A percentile compares a stretch with the other conserved stretches of the same genome.
phyloP scores from a whole-genome alignment of 257 asterid genomes.

The Cruciata laevipes region DNA sequence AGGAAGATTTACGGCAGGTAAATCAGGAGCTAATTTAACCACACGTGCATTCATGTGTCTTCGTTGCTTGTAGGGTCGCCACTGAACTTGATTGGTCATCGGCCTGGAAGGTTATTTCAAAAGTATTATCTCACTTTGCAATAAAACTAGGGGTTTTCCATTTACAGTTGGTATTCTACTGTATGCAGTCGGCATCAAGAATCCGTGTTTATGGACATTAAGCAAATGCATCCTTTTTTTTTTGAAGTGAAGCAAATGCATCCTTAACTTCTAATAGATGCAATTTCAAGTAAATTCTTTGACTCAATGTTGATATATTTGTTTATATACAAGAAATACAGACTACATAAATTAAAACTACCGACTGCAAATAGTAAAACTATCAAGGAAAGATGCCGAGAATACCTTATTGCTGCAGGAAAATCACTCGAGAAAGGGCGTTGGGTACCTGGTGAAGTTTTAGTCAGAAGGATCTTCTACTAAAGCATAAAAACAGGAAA shows the following conservation, averaged over 20 bases:
- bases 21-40: conserved; percentile 84
- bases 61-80: conserved; percentile 64
- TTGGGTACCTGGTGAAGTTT: conserved; percentile 24
- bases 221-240: too few species aligned
- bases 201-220: background rate
- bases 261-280: too few species aligned
- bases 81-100: conserved; percentile 34
- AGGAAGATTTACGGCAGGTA: conserved; percentile 97
- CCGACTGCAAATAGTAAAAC: too few species aligned
- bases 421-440: conserved; percentile 28
- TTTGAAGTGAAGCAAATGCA: too few species aligned
- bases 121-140: conserved; percentile 21
- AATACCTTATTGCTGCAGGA: conserved; percentile 48
- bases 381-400: conserved; percentile 6
- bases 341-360: too few species aligned
- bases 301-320: too few species aligned
- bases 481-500: conserved; percentile 11
- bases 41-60: conserved; percentile 49
- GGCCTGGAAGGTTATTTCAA: conserved; percentile 34
- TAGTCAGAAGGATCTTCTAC: conserved; percentile 20
- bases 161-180: too few species aligned
- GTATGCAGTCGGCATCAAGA: too few species aligned
- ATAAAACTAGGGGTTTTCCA: background rate
- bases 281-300: too few species aligned
- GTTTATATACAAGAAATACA: too few species aligned